Evolutionary conservation across 2,329 filamentous ascomycete genomes (phyloP), one percentile per base, ranked within the genome.

Genomic region (Fusarium continuum): DNA sequence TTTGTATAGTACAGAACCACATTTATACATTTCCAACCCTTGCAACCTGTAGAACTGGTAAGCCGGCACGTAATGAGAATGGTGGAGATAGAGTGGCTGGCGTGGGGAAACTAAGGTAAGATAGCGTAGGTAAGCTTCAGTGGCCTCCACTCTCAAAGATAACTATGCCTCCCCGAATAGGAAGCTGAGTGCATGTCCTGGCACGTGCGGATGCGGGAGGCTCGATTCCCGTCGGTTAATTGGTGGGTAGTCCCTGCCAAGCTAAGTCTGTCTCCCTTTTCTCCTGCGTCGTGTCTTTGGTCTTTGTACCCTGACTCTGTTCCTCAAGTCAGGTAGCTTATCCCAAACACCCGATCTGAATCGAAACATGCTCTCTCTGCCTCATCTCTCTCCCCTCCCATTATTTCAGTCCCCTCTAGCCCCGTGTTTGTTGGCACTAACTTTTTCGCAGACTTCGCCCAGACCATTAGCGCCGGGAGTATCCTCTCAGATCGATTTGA

Each of bases 401-500:
- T 38, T 19, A 23, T 31, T 34, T 23, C 23, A 35, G 17, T 32
- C 31, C 19, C 32, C 50, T n/a, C n/a, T 45, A 41, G 41, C 35
- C 17, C 16, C 34, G 35, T 45, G 23, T 46, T 44, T 43, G 31
- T 40, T 51, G 34, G 44, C 46, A 26, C 29, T 26, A 55, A 39
- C 36, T 38, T 50, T 48, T 52, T 65, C 58, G 26, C 40, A 46
- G 55, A 38, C 38, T 46, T 45, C 43, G 34, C 43, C 53, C 40
- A 19, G 44, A 56, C 60, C 39, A 40, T 60, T 68, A 68, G 67
- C 56, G 55, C 61, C 62, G 62, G 62, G 62, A 65, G 61, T 65
- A 62, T 61, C 62, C 62, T 54, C 62, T 54, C 62, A 50, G 52
- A 41, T 65, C 50, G 51, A 63, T 35, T 41, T 38, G 44, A 43